Conservation (phyloP, 805 yeast species). For the Saccharomycopsis javanensis region DNA sequence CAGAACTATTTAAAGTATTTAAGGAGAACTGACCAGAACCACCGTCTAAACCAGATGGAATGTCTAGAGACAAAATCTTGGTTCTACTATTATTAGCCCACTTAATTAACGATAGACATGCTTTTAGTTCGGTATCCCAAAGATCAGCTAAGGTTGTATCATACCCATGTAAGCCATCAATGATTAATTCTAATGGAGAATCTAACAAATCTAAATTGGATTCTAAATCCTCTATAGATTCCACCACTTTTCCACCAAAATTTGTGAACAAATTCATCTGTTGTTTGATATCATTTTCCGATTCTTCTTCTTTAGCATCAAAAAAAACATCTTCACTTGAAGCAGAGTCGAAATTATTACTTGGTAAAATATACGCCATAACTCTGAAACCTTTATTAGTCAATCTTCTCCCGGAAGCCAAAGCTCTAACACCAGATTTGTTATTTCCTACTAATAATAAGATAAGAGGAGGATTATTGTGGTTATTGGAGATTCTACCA, state of each 20-base stretch:
- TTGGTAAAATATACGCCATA: constrained; percentile 33
- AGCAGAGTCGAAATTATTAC: constrained; percentile 12
- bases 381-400: constrained; percentile 66
- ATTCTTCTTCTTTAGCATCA: constrained; percentile 27
- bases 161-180: constrained; percentile 82
- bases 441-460: constrained; percentile 65
- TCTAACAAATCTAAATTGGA: constrained; percentile 38
- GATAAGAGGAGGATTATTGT: constrained; percentile 72
- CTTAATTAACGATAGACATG: constrained; percentile 37
- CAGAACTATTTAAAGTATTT: constrained; percentile 8
- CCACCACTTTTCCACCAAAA: constrained; percentile 61
- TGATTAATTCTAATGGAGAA: constrained; percentile 66
- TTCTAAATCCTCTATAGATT: constrained; percentile 30
- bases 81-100: constrained; percentile 55
- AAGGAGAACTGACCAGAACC: constrained; percentile 51
- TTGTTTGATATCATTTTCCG: constrained; percentile 35
- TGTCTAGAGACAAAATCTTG: constrained; percentile 57
- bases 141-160: constrained; percentile 60
- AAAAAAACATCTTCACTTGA: constrained; percentile 21
- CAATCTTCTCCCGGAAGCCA: constrained; percentile 72
- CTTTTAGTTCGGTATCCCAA: constrained; percentile 30
- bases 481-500: constrained; percentile 50
- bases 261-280: constrained; percentile 49
- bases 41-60: constrained; percentile 76
- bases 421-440: constrained; percentile 62